Percentiles rank a stretch among this genome's conserved stretches.
These are phyloP conservation scores for Trichoderma aggressivum DNA, from an alignment of 2,329 filamentous ascomycete species.

Conservation along the genomic window DNA sequence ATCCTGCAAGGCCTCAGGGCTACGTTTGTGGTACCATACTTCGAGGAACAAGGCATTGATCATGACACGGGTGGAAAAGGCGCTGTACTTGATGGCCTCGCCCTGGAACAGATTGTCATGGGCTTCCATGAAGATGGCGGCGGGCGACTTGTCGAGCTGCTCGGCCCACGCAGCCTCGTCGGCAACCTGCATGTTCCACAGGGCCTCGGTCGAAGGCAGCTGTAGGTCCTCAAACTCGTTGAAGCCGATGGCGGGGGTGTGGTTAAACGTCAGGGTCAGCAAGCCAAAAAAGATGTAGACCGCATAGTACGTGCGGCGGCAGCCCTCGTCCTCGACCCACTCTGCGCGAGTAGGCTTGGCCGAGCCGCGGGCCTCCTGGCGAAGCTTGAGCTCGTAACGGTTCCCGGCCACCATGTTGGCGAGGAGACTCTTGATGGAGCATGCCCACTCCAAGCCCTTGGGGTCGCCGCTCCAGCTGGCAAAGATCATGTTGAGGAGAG, in stretches of 20 bases:
- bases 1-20: conserved; percentile 93
- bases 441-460: conserved; percentile 97
- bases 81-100: conserved; percentile 85
- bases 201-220: conserved; percentile 85
- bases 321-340: conserved; percentile 97
- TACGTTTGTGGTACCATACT: conserved; percentile 98
- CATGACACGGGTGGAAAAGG: conserved; percentile 95
- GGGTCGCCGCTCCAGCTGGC: conserved; percentile 98
- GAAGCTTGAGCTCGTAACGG: conserved; percentile 90
- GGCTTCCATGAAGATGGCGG: conserved; percentile 86
- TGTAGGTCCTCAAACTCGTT: conserved; percentile 95
- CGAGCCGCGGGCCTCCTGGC: conserved; percentile 80
- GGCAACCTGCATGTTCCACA: conserved; percentile 82
- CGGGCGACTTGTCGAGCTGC: conserved; percentile 64
- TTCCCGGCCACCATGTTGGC: conserved; percentile 99
- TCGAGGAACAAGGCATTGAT: conserved; percentile 98
- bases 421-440: conserved; percentile 95
- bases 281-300: conserved; percentile 99
- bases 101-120: conserved; percentile 96
- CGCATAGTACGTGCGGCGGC: conserved; percentile 93
- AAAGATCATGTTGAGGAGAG: conserved; percentile 96
- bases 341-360: conserved; percentile 74
- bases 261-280: conserved; percentile 92
- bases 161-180: conserved; percentile 86
- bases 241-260: conserved; percentile 96